Base-by-base conservation (phyloP, 495 filamentous ascomycete species). In the Penicillium canescens region DNA sequence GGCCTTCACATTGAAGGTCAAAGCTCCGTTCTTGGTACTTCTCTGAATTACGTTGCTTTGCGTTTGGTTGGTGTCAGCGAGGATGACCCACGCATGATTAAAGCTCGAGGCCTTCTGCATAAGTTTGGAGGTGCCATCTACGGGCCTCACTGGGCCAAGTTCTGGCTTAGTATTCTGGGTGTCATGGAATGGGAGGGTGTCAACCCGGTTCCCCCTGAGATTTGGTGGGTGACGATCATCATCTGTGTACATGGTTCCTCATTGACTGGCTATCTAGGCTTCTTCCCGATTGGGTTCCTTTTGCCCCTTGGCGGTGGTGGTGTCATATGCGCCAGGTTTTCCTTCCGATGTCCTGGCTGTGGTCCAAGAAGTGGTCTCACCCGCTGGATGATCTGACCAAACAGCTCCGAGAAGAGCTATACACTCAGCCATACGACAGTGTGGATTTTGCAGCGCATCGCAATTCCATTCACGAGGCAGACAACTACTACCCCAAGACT, bases 221-320 rank as follows among this genome's bases (percentile, higher is more conserved):
- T 98, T 37, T 98, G 94, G 93, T 83, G 60, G 20, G 74, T 64
- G 1, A 8, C 1, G 9, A 9, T 31, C 7, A 31, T 34, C 21
- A 20, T 33, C 11, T n/a, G 4, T 26, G 9, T 41, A 18, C 20
- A 44, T 13, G n/a, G 9, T 10, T 28, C 14, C 18, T 40, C 42
- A 11, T 42, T 57, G n/a, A 59, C 47, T 28, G 42, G 35, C 33
- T 12, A 1, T 36, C 9, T 47, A 85, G 82, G 82, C 82, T 97
- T 23, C 76, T 98, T 2, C 95, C 94, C 2, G 91, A 98, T 68
- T 98, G 94, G 93, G 83, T 92, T 12, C 95, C 94, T 1, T 82
- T 98, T 59, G 86, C 90, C 9, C 94, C 95, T 0, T 98, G 95
- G 94, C 79, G 91, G 42, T 98, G 94, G 94, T 98, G 94, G 94